These are phyloP conservation scores for Megacollybia marginata DNA, from an alignment of 768 basidiomycete genomes.

Conservation along the genomic window DNA sequence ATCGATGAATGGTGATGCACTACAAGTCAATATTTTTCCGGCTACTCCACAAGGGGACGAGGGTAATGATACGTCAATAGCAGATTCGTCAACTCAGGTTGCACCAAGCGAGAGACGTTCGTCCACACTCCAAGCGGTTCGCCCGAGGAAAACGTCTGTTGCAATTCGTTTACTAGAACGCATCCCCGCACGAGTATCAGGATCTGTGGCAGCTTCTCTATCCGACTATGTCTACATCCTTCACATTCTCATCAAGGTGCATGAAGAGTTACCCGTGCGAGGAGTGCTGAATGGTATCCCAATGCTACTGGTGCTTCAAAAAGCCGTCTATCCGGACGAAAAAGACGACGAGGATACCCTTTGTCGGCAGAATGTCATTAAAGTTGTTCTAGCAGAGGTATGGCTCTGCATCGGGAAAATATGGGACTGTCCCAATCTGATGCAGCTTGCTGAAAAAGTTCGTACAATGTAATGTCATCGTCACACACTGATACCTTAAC, in stretches of 20 bases:
- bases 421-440: slow-evolving; percentile 59
- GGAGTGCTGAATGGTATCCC: slow-evolving; percentile 74
- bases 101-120: slow-evolving; percentile 37
- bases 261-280: slow-evolving; percentile 67
- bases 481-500: neutral
- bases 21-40: slow-evolving; percentile 21
- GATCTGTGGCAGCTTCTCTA: slow-evolving; percentile 47
- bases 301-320: slow-evolving; percentile 76
- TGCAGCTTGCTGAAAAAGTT: slow-evolving; percentile 51
- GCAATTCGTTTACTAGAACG: slow-evolving; percentile 46
- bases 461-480: slow-evolving; percentile 2
- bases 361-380: slow-evolving; percentile 46
- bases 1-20: slow-evolving; percentile 18
- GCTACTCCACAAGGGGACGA: slow-evolving; percentile 22
- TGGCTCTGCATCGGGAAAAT: slow-evolving; percentile 66
- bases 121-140: slow-evolving; percentile 34
- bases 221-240: slow-evolving; percentile 73
- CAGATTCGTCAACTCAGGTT: slow-evolving; percentile 24
- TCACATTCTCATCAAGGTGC: slow-evolving; percentile 57
- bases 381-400: slow-evolving; percentile 52
- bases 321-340: slow-evolving; percentile 36
- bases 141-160: slow-evolving; percentile 50
- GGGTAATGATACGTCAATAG: slow-evolving; percentile 15
- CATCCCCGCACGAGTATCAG: slow-evolving; percentile 33
- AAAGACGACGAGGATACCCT: slow-evolving; percentile 27